These are phyloP conservation scores for Leishmania aethiopica DNA, from an alignment of 208 protist genomes.

Conservation along the genomic window DNA sequence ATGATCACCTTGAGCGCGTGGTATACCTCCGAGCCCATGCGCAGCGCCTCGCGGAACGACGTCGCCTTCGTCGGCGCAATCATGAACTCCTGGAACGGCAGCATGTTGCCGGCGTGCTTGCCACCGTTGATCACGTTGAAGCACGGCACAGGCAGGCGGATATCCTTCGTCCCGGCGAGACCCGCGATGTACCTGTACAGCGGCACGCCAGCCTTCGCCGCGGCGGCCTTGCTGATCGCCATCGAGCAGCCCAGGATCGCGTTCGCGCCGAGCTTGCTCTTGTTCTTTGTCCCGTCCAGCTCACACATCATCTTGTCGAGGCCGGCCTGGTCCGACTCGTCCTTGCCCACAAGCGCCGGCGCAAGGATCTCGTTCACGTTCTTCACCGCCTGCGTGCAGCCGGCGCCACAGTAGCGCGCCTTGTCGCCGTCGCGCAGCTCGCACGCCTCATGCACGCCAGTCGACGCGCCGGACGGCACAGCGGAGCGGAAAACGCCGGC, in stretches of 20 bases:
- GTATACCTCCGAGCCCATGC: conserved; percentile 98
- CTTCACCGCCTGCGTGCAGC: conserved; percentile 95
- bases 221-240: conserved; percentile 97
- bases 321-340: conserved; percentile 86
- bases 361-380: conserved; percentile 97
- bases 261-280: conserved; percentile 98
- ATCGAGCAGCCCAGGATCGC: conserved; percentile 98
- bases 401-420: conserved; percentile 96
- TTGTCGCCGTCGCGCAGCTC: conserved; percentile 98
- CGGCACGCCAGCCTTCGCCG: conserved; percentile 84
- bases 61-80: conserved; percentile 96
- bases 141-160: conserved; percentile 92
- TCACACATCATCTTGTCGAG: conserved; percentile 96
- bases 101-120: conserved; percentile 97
- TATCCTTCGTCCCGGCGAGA: conserved; percentile 88
- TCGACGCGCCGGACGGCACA: conserved; percentile 99
- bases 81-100: conserved; percentile 98
- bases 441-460: conserved; percentile 97
- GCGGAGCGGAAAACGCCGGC: conserved; percentile 95
- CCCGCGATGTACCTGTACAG: conserved; percentile 97
- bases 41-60: conserved; percentile 96
- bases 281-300: conserved; percentile 98
- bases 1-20: conserved; percentile 97
- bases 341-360: conserved; percentile 94
- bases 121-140: conserved; percentile 99